Conservation (phyloP, 129 eudicot species). For the Pittosporum tobira region DNA sequence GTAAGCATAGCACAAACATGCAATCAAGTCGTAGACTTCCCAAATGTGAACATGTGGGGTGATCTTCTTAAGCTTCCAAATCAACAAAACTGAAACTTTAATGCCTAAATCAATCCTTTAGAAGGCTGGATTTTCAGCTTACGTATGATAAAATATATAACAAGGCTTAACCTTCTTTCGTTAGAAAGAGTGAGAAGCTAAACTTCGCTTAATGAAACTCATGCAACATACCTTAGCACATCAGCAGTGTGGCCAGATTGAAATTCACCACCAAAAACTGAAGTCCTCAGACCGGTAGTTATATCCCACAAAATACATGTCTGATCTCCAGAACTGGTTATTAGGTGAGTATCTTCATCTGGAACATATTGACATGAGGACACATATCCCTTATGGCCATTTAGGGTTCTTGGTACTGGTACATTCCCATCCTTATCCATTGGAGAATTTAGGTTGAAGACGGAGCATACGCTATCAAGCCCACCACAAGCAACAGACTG, state of each 20-base stretch:
- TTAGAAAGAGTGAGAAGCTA: background rate
- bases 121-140: background rate
- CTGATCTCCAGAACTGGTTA: conserved; percentile 88
- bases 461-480: conserved; percentile 83
- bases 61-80: background rate
- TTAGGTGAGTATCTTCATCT: conserved; percentile 68
- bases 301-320: conserved; percentile 90
- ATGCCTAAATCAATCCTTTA: background rate
- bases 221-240: conserved; percentile 46
- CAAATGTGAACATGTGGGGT: background rate
- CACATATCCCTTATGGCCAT: conserved; percentile 92
- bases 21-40: conserved; percentile 2
- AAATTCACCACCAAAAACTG: conserved; percentile 94
- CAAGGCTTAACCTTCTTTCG: conserved; percentile 1
- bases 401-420: conserved; percentile 78
- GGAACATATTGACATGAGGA: conserved; percentile 84
- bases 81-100: background rate
- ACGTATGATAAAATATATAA: background rate
- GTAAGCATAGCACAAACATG: background rate
- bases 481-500: conserved; percentile 99
- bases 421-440: conserved; percentile 65
- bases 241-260: conserved; percentile 95
- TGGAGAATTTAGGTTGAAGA: conserved; percentile 71
- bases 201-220: background rate
- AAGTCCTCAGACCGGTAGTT: conserved; percentile 71